Evolutionary conservation across 2,329 filamentous ascomycete genomes (phyloP), one percentile per base, ranked within the genome.

Genomic region (Clonostachys solani): DNA sequence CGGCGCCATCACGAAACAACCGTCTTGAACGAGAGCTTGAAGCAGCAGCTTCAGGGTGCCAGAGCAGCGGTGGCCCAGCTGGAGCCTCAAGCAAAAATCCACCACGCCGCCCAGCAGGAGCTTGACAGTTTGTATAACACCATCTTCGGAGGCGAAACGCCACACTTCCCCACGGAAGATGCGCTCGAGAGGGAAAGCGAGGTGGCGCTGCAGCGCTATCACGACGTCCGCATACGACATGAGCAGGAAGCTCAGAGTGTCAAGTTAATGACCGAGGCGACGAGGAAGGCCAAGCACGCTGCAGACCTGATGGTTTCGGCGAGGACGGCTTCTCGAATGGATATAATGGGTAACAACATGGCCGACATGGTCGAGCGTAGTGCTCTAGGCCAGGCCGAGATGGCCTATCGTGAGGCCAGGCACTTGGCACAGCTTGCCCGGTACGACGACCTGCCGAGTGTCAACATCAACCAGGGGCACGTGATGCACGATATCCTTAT

Each of bases 81-180:
- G 4, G 62, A 74, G 49, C 8, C 34, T 15, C 13, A 64, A 12
- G 61, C 61, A 3, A 46, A 52, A 3, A 59, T 66, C 12, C 70
- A 76, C 49, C 54, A 57, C 5, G 54, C 61, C 35, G 68, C 75
- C 3, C 71, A 78, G 54, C 50, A 52, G 5, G 69, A 77, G 19
- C 68, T 81, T 8, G 75, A 81, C 51, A 59, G 57, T 3, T 63
- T 82, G 17, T 48, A 50, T 34, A 17, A 71, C n/a, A 66, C 63
- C 44, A 73, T 83, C 50, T 83, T 83, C 54, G 60, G 65, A 9
- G 77, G 77, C 0, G 71, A 72, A 5, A 80, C 76, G 1, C 74
- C 74, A 0, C 72, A 68, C 0, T 74, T 78, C 19, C 74, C 75
- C 0, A 72, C 73, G n/a, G 77, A 82, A 54, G 78, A 82, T 48